phyloP scores from a whole-genome alignment of 2,329 filamentous ascomycete species.

The Talaromyces sp. region DNA sequence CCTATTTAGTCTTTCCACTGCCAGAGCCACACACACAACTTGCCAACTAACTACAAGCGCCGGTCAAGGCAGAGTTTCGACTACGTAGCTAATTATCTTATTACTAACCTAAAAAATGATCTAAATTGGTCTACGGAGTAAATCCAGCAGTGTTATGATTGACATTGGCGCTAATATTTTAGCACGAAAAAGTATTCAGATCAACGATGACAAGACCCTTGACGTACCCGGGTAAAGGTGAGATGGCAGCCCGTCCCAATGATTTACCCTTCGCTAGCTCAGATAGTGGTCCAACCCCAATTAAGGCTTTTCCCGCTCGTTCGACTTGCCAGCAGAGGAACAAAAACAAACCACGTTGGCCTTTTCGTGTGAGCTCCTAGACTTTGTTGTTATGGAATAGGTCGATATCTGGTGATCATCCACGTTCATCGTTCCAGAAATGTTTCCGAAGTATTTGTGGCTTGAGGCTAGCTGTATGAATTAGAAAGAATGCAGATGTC shows the following conservation, averaged over 20 bases:
- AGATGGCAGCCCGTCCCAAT: not conserved
- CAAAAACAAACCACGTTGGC: not conserved
- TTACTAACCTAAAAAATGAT: not conserved
- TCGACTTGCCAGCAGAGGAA: not conserved
- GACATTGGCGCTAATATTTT: not conserved
- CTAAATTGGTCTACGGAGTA: not conserved
- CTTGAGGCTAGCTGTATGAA: not conserved
- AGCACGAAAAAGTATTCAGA: not conserved
- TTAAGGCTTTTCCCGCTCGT: not conserved
- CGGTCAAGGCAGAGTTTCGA: slow-evolving; percentile 1
- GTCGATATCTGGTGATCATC: not conserved
- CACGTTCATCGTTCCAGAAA: not conserved
- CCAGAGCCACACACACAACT: not conserved
- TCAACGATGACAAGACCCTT: slow-evolving; percentile 1
- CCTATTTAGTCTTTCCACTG: not conserved
- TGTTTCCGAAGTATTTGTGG: not conserved
- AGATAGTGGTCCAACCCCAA: not conserved
- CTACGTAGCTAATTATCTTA: not conserved
- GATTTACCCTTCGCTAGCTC: not conserved
- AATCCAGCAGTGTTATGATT: not conserved
- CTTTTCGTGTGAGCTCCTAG: not conserved
- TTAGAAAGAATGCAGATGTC: not conserved
- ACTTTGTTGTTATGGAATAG: not conserved
- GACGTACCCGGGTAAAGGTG: slow-evolving; percentile 1
- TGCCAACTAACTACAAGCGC: not conserved